Percentiles rank a stretch among this genome's conserved stretches.
Conservation (phyloP, 225 moss, liverwort and hornwort species). For the Sphagnum contortum region DNA sequence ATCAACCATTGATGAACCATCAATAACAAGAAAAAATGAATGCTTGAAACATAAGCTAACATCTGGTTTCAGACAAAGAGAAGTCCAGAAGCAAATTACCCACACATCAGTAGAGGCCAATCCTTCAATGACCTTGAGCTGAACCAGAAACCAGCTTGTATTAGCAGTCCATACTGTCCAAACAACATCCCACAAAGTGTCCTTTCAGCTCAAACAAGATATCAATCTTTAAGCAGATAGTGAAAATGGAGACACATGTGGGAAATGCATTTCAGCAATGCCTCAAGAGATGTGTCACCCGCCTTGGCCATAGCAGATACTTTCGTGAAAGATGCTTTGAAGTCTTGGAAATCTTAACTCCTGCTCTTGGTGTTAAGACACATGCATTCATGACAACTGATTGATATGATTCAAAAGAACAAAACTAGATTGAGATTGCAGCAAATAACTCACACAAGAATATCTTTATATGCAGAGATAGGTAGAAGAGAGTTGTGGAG, state of each 20-base stretch:
- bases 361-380: background rate
- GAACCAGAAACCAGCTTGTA: constrained; percentile 84
- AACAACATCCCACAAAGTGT: background rate
- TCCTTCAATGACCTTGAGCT: constrained; percentile 80
- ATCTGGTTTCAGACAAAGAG: background rate
- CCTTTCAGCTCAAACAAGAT: no score
- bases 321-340: background rate
- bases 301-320: background rate
- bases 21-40: background rate
- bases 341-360: background rate
- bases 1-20: no score
- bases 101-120: constrained; percentile 96
- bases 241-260: no score
- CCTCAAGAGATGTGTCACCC: background rate
- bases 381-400: background rate
- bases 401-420: background rate
- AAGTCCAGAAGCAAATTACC: constrained; percentile 21
- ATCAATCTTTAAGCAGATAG: no score
- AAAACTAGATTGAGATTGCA: background rate
- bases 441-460: no score
- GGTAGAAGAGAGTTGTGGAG: background rate
- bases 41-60: background rate
- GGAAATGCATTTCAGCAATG: background rate
- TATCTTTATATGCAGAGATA: background rate
- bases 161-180: constrained; percentile 80